phyloP scores from a whole-genome alignment of 768 basidiomycete genomes.

The Tylopilus vinaceipallidus region DNA sequence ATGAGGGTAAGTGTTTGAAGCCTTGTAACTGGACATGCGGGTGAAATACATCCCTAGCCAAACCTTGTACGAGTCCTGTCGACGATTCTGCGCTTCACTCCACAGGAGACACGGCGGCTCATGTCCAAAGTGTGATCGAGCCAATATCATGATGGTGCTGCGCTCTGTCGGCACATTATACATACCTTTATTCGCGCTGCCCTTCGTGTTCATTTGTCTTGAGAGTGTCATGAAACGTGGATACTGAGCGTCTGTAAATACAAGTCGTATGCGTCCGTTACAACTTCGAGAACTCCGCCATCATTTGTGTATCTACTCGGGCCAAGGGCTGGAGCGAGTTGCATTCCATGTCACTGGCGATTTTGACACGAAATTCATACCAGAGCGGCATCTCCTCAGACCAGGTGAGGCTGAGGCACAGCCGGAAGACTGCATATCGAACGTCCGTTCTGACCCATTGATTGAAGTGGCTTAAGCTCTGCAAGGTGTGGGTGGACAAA shows the following conservation, averaged over 20 bases:
- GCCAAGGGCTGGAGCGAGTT: not conserved
- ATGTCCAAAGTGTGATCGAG: constrained; percentile 72
- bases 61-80: constrained; percentile 90
- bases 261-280: not conserved
- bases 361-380: constrained; percentile 71
- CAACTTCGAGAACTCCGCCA: not conserved
- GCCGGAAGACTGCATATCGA: not conserved
- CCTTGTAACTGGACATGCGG: not conserved
- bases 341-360: constrained; percentile 58
- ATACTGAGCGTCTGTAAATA: not conserved
- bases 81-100: constrained; percentile 91
- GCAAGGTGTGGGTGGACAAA: constrained; percentile 59
- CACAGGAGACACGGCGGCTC: constrained; percentile 87
- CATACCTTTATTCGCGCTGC: not conserved
- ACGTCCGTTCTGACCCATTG: constrained; percentile 3
- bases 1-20: constrained; percentile 73
- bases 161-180: not conserved
- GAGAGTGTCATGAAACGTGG: no score
- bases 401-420: constrained; percentile 49
- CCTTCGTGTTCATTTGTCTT: not conserved
- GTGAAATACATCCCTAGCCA: constrained; percentile 47
- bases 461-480: constrained; percentile 66
- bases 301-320: not conserved
- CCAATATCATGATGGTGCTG: not conserved
- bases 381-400: constrained; percentile 62